A percentile compares a stretch with the other conserved stretches of the same genome.
phyloP scores from a whole-genome alignment of 257 asterid species.

The Mitragyna speciosa region DNA sequence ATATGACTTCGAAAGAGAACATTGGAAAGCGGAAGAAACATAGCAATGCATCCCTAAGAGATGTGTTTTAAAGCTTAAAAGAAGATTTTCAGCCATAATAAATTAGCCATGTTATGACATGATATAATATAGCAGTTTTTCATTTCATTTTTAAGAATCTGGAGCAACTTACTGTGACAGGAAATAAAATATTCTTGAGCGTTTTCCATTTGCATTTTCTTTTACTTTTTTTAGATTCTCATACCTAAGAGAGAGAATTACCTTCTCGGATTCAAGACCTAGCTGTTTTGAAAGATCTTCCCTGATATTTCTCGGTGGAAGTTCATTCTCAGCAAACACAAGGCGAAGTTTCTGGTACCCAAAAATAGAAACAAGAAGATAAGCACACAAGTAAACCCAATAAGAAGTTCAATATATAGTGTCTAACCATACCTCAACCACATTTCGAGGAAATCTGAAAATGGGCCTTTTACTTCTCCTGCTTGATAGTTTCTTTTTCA shows the following conservation, averaged over 20 bases:
- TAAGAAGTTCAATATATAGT: background rate
- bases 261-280: conserved; percentile 85
- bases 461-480: conserved; percentile 54
- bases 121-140: background rate
- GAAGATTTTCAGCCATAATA: background rate
- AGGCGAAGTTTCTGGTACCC: conserved; percentile 76
- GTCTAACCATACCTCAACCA: conserved; percentile 62
- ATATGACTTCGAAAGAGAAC: background rate
- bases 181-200: background rate
- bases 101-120: background rate
- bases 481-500: conserved; percentile 28
- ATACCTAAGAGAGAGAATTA: conserved; percentile 20
- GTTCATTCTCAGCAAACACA: conserved; percentile 89
- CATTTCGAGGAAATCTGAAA: conserved; percentile 70
- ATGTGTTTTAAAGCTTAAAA: background rate
- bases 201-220: background rate
- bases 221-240: background rate
- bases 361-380: conserved; percentile 28
- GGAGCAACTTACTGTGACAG: background rate
- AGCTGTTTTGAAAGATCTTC: conserved; percentile 70
- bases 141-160: conserved; percentile 5
- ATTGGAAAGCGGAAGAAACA: background rate
- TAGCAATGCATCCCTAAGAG: background rate
- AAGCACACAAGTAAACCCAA: conserved; percentile 15
- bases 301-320: conserved; percentile 73